A percentile compares a stretch with the other conserved stretches of the same genome.
Conservation (phyloP, 2,329 filamentous ascomycete genomes). For the Macrophomina phaseolina region DNA sequence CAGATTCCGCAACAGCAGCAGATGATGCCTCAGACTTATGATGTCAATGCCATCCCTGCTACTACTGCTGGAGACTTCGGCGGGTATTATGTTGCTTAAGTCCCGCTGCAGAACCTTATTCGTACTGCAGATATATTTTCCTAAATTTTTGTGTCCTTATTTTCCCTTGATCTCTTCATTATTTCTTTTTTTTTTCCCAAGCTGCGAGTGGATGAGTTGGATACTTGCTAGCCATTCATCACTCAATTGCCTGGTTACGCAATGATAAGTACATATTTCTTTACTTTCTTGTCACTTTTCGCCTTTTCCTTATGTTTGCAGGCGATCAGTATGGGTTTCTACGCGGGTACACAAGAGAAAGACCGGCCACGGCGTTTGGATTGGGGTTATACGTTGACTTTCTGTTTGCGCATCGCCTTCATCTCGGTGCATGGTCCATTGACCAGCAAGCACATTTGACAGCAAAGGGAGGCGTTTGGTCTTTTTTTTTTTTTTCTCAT, state of each 20-base stretch:
- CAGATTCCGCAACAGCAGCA: slow-evolving; percentile 20
- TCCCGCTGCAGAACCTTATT: slow-evolving; percentile 4
- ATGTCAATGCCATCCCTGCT: slow-evolving; percentile 14
- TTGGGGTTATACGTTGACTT: slow-evolving; percentile 4
- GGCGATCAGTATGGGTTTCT: slow-evolving; percentile 14
- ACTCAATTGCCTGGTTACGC: not conserved
- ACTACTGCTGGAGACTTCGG: slow-evolving; percentile 20
- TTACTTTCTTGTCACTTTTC: not conserved
- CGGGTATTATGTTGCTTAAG: slow-evolving; percentile 19
- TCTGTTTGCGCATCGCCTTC: slow-evolving; percentile 6
- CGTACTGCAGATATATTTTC: slow-evolving; percentile 11
- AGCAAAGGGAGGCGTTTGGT: slow-evolving; percentile 12
- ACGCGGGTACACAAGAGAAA: slow-evolving; percentile 14
- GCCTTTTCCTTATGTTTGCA: not conserved
- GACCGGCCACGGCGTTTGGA: slow-evolving; percentile 11
- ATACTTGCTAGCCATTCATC: not conserved
- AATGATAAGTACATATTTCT: slow-evolving; percentile 22
- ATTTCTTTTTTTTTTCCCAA: not conserved
- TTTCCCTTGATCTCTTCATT: not conserved
- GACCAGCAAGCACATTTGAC: slow-evolving; percentile 7
- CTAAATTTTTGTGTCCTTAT: not conserved
- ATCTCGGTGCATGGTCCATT: slow-evolving; percentile 6
- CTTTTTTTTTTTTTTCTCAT: not conserved
- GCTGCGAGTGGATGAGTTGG: slow-evolving; percentile 17
- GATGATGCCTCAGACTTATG: slow-evolving; percentile 24